Percentiles rank a stretch among this genome's conserved stretches.
These are phyloP conservation scores for Fomitopsis schrenkii DNA, from an alignment of 1,284 basidiomycete genomes.

Conservation along the genomic window DNA sequence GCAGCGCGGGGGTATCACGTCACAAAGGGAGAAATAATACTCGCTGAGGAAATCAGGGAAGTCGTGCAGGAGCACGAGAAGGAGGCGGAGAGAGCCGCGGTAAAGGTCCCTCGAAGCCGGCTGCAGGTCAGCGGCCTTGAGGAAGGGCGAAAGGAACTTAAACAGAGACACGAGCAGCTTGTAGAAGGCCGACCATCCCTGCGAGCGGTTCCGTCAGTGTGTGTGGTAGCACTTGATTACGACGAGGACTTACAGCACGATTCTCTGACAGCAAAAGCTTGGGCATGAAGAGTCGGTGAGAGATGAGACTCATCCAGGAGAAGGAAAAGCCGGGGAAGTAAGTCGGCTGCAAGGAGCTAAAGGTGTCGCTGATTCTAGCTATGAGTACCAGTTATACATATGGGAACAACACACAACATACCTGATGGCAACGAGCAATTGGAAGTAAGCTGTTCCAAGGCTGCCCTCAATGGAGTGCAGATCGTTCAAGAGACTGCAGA, in stretches of 20 bases:
- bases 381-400: not conserved
- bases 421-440: conserved; percentile 87
- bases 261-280: conserved; percentile 85
- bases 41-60: conserved; percentile 98
- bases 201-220: conserved; percentile 2
- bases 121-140: conserved; percentile 79
- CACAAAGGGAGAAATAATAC: conserved; percentile 95
- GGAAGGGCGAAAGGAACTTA: conserved; percentile 91
- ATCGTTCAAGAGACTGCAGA: conserved; percentile 94
- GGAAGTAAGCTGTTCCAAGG: conserved; percentile 86
- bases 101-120: conserved; percentile 88
- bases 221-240: not conserved
- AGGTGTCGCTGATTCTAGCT: conserved; percentile 68
- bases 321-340: conserved; percentile 99
- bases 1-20: conserved; percentile 89
- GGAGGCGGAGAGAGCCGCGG: conserved; percentile 86
- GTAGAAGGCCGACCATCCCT: conserved; percentile 97
- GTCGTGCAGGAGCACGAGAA: conserved; percentile 95
- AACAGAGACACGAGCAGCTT: conserved; percentile 89
- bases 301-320: conserved; percentile 96
- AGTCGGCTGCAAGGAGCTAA: conserved; percentile 93
- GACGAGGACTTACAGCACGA: conserved; percentile 55
- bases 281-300: conserved; percentile 97
- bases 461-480: conserved; percentile 80
- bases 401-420: conserved; percentile 27